Conservation (phyloP, 768 basidiomycete species). For the Phaeotremella fagi region DNA sequence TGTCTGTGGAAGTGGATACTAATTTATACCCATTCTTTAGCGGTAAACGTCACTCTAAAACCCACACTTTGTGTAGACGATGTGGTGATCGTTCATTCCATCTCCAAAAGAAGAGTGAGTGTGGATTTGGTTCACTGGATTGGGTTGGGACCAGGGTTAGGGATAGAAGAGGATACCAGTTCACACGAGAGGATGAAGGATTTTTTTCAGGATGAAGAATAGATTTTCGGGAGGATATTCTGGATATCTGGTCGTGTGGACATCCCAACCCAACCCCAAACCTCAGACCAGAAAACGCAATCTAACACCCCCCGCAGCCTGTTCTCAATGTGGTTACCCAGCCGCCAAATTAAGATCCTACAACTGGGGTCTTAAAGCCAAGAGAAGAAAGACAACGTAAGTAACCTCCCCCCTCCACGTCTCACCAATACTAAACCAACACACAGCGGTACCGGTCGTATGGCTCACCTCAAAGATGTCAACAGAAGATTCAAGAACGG, state of each 20-base stretch:
- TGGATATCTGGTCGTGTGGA: too few species aligned
- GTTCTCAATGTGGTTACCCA: constrained; percentile 94
- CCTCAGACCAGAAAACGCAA: neutral
- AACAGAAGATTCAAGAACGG: constrained; percentile 98
- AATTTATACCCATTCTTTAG: constrained; percentile 10
- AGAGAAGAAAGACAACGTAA: constrained; percentile 95
- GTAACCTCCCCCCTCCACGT: constrained; percentile 6
- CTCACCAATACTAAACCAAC: neutral
- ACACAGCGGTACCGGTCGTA: constrained; percentile 76
- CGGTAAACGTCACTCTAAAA: constrained; percentile 96
- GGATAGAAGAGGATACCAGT: too few species aligned
- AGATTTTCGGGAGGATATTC: too few species aligned
- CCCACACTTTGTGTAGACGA: constrained; percentile 94
- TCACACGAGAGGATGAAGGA: too few species aligned
- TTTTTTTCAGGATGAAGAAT: too few species aligned
- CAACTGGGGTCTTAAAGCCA: constrained; percentile 98
- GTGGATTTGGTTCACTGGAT: neutral
- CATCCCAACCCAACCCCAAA: neutral
- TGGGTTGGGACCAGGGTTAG: too few species aligned
- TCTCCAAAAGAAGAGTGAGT: constrained; percentile 94
- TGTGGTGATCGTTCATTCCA: constrained; percentile 95
- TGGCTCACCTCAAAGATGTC: constrained; percentile 87
- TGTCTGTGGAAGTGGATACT: neutral
- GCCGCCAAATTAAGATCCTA: constrained; percentile 90
- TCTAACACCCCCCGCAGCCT: constrained; percentile 60